These are phyloP conservation scores for Penicillium brevicompactum DNA, from an alignment of 2,329 filamentous ascomycete species.

Conservation along the genomic window DNA sequence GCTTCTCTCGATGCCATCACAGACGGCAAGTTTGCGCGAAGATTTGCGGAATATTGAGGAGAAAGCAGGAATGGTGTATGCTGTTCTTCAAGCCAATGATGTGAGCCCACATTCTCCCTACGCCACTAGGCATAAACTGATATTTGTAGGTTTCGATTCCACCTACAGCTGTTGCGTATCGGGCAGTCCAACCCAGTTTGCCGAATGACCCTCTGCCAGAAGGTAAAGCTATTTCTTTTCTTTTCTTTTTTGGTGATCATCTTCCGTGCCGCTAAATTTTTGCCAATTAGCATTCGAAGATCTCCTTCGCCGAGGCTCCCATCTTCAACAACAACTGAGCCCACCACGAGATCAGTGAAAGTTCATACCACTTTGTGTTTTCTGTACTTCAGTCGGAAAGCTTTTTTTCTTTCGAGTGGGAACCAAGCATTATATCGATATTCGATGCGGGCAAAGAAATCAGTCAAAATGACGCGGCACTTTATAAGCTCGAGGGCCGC, in stretches of 20 bases:
- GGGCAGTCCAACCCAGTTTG: neutral
- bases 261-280: neutral
- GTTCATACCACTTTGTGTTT: too few species aligned
- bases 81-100: slow-evolving; percentile 5
- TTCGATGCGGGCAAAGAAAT: too few species aligned
- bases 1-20: neutral
- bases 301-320: neutral
- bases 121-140: neutral
- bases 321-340: too few species aligned
- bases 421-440: too few species aligned
- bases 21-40: neutral
- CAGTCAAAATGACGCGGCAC: too few species aligned
- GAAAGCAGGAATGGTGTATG: slow-evolving; percentile 9
- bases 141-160: neutral
- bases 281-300: neutral
- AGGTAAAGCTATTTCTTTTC: neutral
- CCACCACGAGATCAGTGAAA: too few species aligned
- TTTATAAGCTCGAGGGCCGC: too few species aligned
- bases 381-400: too few species aligned
- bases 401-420: too few species aligned
- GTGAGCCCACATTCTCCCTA: neutral
- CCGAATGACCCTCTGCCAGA: neutral
- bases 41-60: slow-evolving; percentile 4
- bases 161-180: neutral
- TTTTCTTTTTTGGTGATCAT: too few species aligned